phyloP scores from a whole-genome alignment of 345 rosid genomes.

The Cardamine occulta region DNA sequence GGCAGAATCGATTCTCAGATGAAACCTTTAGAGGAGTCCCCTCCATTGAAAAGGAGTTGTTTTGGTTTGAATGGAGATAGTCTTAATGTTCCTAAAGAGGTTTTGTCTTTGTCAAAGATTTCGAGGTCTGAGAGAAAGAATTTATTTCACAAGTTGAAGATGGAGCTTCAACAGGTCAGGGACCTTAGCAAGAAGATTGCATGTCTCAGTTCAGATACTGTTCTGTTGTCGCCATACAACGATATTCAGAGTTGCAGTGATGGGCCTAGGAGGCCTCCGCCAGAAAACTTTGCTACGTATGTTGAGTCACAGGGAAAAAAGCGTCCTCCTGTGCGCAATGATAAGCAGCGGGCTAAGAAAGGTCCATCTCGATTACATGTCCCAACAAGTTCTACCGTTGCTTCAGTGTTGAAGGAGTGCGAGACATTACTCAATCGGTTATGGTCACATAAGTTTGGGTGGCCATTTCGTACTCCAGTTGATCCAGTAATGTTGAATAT shows the following conservation, averaged over 20 bases:
- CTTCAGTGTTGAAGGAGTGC: constrained; percentile 68
- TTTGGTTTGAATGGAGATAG: constrained; percentile 56
- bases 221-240: constrained; percentile 54
- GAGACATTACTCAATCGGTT: constrained; percentile 60
- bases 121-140: constrained; percentile 62
- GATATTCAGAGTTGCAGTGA: constrained; percentile 70
- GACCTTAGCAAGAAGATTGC: constrained; percentile 60
- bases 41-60: constrained; percentile 61
- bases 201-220: constrained; percentile 49
- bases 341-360: constrained; percentile 52
- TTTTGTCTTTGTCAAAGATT: constrained; percentile 64
- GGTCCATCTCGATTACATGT: constrained; percentile 42
- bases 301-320: constrained; percentile 60
- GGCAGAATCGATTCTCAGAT: constrained; percentile 58
- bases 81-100: constrained; percentile 56
- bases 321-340: constrained; percentile 52
- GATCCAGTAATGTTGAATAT: constrained; percentile 77
- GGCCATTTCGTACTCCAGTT: constrained; percentile 75
- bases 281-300: constrained; percentile 45
- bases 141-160: constrained; percentile 57
- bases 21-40: constrained; percentile 48
- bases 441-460: constrained; percentile 66
- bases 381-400: constrained; percentile 40
- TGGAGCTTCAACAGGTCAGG: constrained; percentile 79
- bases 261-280: constrained; percentile 59